These are phyloP conservation scores for Golubevia sp. DNA, from an alignment of 1,284 basidiomycete genomes.

Conservation along the genomic window DNA sequence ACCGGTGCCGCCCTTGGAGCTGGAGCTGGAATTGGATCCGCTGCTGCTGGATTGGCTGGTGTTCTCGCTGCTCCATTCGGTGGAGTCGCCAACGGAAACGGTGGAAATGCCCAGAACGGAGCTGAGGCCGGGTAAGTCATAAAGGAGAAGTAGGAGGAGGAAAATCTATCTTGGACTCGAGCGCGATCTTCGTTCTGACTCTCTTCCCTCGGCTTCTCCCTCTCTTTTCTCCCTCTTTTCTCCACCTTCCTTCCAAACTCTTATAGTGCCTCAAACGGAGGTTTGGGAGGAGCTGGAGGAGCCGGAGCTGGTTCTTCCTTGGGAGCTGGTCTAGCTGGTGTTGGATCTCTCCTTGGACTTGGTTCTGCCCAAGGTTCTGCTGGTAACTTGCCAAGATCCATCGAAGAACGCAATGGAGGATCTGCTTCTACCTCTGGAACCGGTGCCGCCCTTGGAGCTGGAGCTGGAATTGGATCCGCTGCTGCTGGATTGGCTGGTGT, in stretches of 20 bases:
- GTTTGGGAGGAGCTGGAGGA: not conserved
- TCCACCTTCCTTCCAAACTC: not conserved
- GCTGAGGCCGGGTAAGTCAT: no score
- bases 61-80: not conserved
- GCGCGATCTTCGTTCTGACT: not conserved
- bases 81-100: not conserved
- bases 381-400: not conserved
- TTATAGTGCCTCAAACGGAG: not conserved
- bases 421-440: not conserved
- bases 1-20: not conserved
- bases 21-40: not conserved
- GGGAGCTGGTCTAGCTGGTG: not conserved
- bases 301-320: not conserved
- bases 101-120: no score
- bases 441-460: not conserved
- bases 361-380: not conserved
- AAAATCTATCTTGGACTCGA: not conserved
- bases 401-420: not conserved
- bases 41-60: not conserved
- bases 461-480: not conserved
- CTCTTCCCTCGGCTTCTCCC: constrained; percentile 1
- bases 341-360: not conserved
- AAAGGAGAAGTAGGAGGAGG: no score
- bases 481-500: not conserved
- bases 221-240: not conserved